Evolutionary conservation across 352 stramenopile species (phyloP).

Genomic region (Phytophthora citricola): DNA sequence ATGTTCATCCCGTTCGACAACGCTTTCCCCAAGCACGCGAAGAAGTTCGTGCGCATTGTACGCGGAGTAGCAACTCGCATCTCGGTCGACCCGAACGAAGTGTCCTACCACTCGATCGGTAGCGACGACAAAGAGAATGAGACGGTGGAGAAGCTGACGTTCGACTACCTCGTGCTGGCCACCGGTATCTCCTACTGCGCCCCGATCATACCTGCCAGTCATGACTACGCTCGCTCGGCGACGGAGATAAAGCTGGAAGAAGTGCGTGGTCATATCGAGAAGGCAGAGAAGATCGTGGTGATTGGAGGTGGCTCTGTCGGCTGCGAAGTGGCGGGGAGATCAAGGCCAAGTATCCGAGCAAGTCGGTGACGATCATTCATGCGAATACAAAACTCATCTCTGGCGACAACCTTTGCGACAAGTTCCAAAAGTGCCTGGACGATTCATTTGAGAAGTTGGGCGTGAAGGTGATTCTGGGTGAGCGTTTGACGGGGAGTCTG

Average conservation of each 20-base stretch:
- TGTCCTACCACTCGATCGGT: no score
- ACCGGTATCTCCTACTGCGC: background rate
- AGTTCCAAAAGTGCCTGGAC: constrained; percentile 42
- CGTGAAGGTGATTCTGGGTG: constrained; percentile 60
- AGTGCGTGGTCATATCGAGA: background rate
- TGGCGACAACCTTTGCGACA: constrained; percentile 43
- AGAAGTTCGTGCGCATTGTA: background rate
- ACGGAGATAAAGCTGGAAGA: background rate
- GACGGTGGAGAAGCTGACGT: background rate
- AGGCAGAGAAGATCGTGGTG: background rate
- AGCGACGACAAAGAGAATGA: no score
- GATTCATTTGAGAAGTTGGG: constrained; percentile 6
- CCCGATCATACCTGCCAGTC: background rate
- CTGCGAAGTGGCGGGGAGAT: background rate
- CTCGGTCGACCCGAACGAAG: background rate
- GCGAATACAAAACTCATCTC: background rate
- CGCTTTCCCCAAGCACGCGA: background rate
- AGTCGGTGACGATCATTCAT: background rate
- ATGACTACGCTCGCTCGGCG: background rate
- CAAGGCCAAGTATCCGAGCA: background rate
- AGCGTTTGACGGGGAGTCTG: constrained; percentile 48
- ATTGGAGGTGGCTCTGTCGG: background rate
- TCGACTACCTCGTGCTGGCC: background rate
- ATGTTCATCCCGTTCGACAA: background rate
- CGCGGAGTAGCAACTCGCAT: background rate